phyloP scores from a whole-genome alignment of 228 moss, liverwort and hornwort genomes.

The Sphagnum magellanicum region DNA sequence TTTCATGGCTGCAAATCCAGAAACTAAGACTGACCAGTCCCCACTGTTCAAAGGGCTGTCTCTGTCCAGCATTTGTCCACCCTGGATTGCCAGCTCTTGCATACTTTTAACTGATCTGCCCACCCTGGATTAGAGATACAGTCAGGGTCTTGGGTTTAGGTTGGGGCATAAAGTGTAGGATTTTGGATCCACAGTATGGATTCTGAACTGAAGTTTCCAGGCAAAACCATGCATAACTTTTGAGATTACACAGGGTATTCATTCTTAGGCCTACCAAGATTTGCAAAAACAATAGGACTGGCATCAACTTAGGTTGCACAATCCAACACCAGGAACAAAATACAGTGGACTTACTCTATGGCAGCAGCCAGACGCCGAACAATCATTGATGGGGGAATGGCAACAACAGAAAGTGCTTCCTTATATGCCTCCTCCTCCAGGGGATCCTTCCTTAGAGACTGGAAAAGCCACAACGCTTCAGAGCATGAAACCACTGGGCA shows the following conservation, averaged over 20 bases:
- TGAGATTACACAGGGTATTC: not conserved
- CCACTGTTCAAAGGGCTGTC: conserved; percentile 56
- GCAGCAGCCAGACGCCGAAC: conserved; percentile 76
- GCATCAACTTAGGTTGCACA: too few species aligned
- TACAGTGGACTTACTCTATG: conserved; percentile 48
- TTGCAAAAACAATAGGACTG: too few species aligned
- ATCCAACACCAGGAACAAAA: too few species aligned
- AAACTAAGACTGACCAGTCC: conserved; percentile 85
- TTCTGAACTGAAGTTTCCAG: too few species aligned
- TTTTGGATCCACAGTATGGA: not conserved
- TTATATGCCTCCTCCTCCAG: conserved; percentile 88
- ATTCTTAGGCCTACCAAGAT: not conserved
- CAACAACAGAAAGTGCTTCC: conserved; percentile 74
- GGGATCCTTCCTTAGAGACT: conserved; percentile 90
- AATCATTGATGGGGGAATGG: conserved; percentile 79
- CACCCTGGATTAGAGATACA: conserved; percentile 29
- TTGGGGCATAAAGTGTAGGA: not conserved
- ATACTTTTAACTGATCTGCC: conserved; percentile 63
- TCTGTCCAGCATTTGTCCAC: conserved; percentile 45
- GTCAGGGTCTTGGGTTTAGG: not conserved
- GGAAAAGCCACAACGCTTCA: conserved; percentile 2
- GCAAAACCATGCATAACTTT: not conserved
- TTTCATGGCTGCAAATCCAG: conserved; percentile 88
- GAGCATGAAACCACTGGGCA: too few species aligned
- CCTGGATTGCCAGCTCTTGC: conserved; percentile 51